Conservation (phyloP, 345 rosid genomes). For the Adansonia digitata region DNA sequence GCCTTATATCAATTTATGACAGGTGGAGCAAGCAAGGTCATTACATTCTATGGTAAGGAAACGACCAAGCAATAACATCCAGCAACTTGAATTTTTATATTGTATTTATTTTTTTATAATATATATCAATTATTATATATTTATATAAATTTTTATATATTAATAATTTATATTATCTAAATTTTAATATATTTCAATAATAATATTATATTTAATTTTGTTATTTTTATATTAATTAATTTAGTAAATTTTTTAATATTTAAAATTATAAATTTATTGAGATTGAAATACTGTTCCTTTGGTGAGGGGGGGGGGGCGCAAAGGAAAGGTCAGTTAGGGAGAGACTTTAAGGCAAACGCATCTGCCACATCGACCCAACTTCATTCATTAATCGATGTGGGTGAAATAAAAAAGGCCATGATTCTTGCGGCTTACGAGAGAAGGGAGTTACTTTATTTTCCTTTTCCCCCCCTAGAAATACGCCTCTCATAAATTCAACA, state of each 20-base stretch:
- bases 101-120: too few relatives aligned
- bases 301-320: too few relatives aligned
- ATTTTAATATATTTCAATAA: too few relatives aligned
- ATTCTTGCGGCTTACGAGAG: conserved; percentile 45
- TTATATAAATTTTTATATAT: too few relatives aligned
- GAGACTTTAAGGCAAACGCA: conserved; percentile 37
- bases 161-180: too few relatives aligned
- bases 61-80: not conserved
- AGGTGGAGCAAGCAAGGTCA: conserved; percentile 13
- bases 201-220: too few relatives aligned
- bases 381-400: conserved; percentile 42
- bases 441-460: conserved; percentile 28
- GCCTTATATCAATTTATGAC: conserved; percentile 4
- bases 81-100: not conserved
- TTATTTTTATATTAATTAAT: too few relatives aligned
- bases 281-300: too few relatives aligned
- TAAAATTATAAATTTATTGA: too few relatives aligned
- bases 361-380: conserved; percentile 30
- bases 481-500: not conserved
- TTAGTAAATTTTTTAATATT: too few relatives aligned
- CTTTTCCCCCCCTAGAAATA: conserved; percentile 3
- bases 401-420: conserved; percentile 41
- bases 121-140: too few relatives aligned
- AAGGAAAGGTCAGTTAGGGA: not conserved
- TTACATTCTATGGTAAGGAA: conserved; percentile 15